Evolutionary conservation across 768 basidiomycete species (phyloP).

Genomic region (Podaxis pistillaris): DNA sequence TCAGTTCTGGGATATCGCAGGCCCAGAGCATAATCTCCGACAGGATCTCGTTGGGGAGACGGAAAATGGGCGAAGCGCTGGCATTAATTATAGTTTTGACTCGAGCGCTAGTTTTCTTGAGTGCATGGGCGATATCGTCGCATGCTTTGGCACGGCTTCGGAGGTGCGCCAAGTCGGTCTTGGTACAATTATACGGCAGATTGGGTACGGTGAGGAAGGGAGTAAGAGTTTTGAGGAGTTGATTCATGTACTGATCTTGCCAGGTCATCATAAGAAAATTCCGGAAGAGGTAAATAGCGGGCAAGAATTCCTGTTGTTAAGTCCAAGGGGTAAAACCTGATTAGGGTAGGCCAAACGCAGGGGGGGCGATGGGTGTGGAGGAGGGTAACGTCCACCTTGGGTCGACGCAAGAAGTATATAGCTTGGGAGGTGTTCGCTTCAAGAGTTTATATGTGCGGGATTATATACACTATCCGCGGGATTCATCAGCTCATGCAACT

Average conservation of each 20-base stretch:
- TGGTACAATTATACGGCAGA: not conserved
- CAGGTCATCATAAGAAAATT: constrained; percentile 8
- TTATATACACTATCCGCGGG: constrained; percentile 8
- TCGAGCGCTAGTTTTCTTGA: constrained; percentile 4
- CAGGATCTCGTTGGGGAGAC: constrained; percentile 15
- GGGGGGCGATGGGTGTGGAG: not conserved
- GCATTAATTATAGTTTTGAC: constrained; percentile 12
- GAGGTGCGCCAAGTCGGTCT: constrained; percentile 7
- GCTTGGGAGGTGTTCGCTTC: not conserved
- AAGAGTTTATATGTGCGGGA: not conserved
- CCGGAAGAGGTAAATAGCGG: not conserved
- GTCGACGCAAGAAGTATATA: not conserved
- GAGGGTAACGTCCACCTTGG: not conserved
- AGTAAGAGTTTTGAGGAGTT: constrained; percentile 5
- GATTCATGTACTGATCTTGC: constrained; percentile 12
- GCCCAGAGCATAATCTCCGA: constrained; percentile 15
- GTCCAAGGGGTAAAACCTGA: not conserved
- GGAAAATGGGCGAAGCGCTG: constrained; percentile 14
- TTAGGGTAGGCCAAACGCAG: not conserved
- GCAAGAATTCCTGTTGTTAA: not conserved
- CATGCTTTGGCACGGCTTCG: constrained; percentile 7
- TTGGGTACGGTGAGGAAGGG: constrained; percentile 8
- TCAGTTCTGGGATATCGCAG: constrained; percentile 13
- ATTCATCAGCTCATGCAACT: not conserved
- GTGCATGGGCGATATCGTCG: constrained; percentile 11